phyloP scores from a whole-genome alignment of 768 basidiomycete species.

The Trametes maxima region DNA sequence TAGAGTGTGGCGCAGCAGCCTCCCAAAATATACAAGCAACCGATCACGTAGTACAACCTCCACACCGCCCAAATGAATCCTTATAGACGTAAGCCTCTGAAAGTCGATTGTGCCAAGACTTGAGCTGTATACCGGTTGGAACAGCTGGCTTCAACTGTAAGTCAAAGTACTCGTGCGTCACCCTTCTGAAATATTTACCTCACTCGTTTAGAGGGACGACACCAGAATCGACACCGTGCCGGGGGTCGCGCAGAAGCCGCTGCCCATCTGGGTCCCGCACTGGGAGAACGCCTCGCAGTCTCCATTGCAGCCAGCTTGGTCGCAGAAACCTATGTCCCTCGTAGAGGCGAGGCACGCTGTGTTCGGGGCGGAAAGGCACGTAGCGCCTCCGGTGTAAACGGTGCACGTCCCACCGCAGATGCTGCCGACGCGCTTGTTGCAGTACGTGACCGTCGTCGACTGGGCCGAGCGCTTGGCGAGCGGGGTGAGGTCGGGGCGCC shows the following conservation, averaged over 20 bases:
- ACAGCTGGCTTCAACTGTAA: no score
- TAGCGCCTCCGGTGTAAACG: constrained; percentile 34
- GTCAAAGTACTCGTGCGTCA: no score
- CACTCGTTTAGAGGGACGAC: not conserved
- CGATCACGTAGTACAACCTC: no score
- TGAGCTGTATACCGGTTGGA: no score
- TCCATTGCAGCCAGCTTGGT: constrained; percentile 28
- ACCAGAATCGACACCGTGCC: constrained; percentile 32
- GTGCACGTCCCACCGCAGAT: constrained; percentile 38
- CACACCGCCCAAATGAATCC: no score
- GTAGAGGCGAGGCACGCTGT: constrained; percentile 38
- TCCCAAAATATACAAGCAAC: no score
- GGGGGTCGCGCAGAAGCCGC: constrained; percentile 37
- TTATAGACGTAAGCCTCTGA: no score
- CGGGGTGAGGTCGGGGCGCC: constrained; percentile 20
- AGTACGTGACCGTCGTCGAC: constrained; percentile 35
- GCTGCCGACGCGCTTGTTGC: constrained; percentile 25
- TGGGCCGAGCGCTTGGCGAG: constrained; percentile 24
- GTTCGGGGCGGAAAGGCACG: constrained; percentile 33
- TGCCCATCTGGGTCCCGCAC: constrained; percentile 33
- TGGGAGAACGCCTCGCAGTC: constrained; percentile 29
- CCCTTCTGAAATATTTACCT: no score
- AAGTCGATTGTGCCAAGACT: no score
- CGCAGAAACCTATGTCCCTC: constrained; percentile 35
- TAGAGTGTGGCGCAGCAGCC: no score